phyloP scores from a whole-genome alignment of 129 eudicot species.

The Logfia minima region DNA sequence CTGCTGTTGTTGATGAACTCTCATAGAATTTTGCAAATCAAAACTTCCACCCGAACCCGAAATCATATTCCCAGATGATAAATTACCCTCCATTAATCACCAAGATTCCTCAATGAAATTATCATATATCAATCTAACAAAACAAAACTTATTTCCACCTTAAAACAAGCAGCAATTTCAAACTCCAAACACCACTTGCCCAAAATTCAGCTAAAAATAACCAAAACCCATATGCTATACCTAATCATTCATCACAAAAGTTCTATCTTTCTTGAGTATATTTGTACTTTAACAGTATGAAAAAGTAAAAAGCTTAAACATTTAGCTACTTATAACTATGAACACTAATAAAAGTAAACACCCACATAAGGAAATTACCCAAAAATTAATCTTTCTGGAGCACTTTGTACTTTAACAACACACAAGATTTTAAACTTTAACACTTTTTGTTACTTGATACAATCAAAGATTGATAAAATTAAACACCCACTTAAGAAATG shows the following conservation, averaged over 20 bases:
- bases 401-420: neutral
- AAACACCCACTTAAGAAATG: neutral
- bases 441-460: neutral
- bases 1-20: slow-evolving; percentile 50
- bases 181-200: neutral
- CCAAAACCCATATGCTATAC: slow-evolving; percentile 11
- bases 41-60: slow-evolving; percentile 44
- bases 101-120: neutral
- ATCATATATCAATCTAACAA: slow-evolving; percentile 21
- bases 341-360: neutral
- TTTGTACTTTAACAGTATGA: neutral
- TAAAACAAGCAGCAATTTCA: slow-evolving; percentile 27
- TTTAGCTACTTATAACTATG: neutral
- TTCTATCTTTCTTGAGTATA: slow-evolving; percentile 5
- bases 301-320: neutral
- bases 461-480: neutral
- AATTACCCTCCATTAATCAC: slow-evolving; percentile 65
- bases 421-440: too few species aligned
- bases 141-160: slow-evolving; percentile 6
- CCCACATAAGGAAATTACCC: neutral
- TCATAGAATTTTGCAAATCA: slow-evolving; percentile 65
- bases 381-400: neutral
- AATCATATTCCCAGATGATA: slow-evolving; percentile 56
- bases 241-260: slow-evolving; percentile 2
- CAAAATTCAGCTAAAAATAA: neutral